Percentiles rank a stretch among this genome's conserved stretches.
Conservation (phyloP, 1,139 yeast species). For the Debaryomyces robertsiae region DNA sequence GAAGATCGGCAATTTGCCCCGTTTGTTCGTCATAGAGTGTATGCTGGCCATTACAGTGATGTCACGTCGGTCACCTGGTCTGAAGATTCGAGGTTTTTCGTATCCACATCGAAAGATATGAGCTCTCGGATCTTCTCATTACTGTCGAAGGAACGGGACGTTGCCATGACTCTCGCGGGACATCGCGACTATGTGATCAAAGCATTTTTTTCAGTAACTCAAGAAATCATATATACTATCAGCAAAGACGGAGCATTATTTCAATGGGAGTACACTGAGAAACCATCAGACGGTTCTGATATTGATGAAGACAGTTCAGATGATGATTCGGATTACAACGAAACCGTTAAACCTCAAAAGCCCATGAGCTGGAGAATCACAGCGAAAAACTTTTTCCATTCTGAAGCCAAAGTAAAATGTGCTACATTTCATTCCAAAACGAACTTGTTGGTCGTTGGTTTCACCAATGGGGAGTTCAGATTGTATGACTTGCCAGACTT, state of each 20-base stretch:
- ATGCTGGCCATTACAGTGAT: slow-evolving; percentile 91
- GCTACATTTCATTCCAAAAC: slow-evolving; percentile 78
- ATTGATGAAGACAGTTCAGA: slow-evolving; percentile 40
- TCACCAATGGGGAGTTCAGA: slow-evolving; percentile 86
- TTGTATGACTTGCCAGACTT: slow-evolving; percentile 81
- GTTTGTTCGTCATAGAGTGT: slow-evolving; percentile 83
- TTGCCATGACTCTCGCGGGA: slow-evolving; percentile 87
- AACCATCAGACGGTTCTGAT: slow-evolving; percentile 43
- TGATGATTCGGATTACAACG: slow-evolving; percentile 17
- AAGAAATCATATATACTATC: slow-evolving; percentile 86
- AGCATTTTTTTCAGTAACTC: slow-evolving; percentile 84
- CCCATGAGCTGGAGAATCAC: slow-evolving; percentile 79
- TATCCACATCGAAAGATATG: slow-evolving; percentile 87
- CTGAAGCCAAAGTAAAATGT: slow-evolving; percentile 76
- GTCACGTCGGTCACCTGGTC: slow-evolving; percentile 86
- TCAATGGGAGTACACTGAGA: slow-evolving; percentile 81
- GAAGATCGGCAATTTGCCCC: slow-evolving; percentile 93
- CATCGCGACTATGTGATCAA: slow-evolving; percentile 86
- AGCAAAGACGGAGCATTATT: slow-evolving; percentile 95
- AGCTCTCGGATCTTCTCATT: slow-evolving; percentile 87
- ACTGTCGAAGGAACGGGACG: slow-evolving; percentile 70
- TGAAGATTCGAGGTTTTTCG: slow-evolving; percentile 80
- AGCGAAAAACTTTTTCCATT: slow-evolving; percentile 70
- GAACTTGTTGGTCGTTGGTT: slow-evolving; percentile 84
- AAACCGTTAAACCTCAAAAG: slow-evolving; percentile 27